Conservation (phyloP, 331 rosid species). For the Erythrophleum ivorense region DNA sequence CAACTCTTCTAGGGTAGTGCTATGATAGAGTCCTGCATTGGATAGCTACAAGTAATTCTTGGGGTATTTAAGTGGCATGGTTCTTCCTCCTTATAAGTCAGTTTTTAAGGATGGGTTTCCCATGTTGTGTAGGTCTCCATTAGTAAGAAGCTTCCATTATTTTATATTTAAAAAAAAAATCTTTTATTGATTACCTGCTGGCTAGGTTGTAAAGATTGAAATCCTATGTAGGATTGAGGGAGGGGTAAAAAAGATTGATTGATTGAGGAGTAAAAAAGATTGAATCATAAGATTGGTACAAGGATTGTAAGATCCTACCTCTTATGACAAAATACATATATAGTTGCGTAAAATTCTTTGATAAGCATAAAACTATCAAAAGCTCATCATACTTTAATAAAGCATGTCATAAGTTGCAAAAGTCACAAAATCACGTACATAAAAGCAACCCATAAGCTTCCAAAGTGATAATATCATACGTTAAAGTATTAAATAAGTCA, state of each 20-base stretch:
- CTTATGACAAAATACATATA: background rate
- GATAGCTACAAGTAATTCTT: too few species aligned
- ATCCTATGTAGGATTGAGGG: background rate
- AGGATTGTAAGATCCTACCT: background rate
- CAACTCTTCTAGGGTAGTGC: too few species aligned
- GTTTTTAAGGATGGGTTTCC: too few species aligned
- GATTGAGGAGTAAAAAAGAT: background rate
- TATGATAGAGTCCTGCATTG: too few species aligned
- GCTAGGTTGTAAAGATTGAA: background rate
- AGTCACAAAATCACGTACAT: background rate
- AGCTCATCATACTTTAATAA: background rate
- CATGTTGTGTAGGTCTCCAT: too few species aligned
- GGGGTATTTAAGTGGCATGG: too few species aligned
- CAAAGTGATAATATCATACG: background rate
- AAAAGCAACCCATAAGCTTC: background rate
- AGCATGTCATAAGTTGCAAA: background rate
- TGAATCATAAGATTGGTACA: background rate
- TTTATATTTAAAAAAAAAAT: background rate
- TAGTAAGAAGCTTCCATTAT: background rate
- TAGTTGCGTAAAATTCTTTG: background rate
- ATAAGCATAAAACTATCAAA: background rate
- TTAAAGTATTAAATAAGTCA: background rate
- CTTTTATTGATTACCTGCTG: background rate
- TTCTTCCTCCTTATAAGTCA: too few species aligned
- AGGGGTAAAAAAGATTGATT: background rate